Evolutionary conservation across 257 asterid species (phyloP), one percentile per base, ranked within the genome.

Genomic region (Fraxinus americana): DNA sequence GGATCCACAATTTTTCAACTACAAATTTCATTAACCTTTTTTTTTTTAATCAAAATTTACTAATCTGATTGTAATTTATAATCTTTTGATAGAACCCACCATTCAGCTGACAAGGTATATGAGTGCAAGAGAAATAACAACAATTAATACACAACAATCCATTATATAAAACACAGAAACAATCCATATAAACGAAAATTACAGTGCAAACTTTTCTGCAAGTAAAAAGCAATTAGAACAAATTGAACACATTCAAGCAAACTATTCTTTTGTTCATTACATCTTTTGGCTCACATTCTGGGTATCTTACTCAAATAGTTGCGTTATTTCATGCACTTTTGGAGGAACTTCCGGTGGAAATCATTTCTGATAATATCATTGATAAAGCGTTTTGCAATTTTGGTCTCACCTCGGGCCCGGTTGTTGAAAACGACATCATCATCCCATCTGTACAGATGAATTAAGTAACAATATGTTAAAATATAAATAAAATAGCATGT

Each of bases 361-460:
- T 95, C 98, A 78, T 68, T 95, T 67, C 98, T 88, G 86, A 95
- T 93, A 59, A 98, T 95, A 87, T 95, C 98, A 43, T 91, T 95
- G 78, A 93, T 95, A 73, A 95, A 95, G 72, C 97, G 93, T 87
- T 93, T 95, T 1, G 91, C 78, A 0, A 82, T 75, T 85, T 93
- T 93, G 17, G 83, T 79, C 85, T 90, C 98, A 10, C 98, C 98
- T 8, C 99, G 93, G 70, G 97, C 90, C 85, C 93, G 99, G 82
- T 95, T 95, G 91, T 93, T 93, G 89, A 95, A 95, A 71, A 95
- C 97, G 80, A 95, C 99, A 81, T 95, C 97, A 87, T 93, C 99
- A 72, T 95, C 98, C 99, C 98, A 95, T 89, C 97, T 94, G 84
- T 54, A 81, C 30, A 79, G 67, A 73, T 29, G 11, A 65, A 25